A percentile compares a stretch with the other conserved stretches of the same genome.
Conservation (phyloP, 805 yeast species). For the Pichia membranifaciens region DNA sequence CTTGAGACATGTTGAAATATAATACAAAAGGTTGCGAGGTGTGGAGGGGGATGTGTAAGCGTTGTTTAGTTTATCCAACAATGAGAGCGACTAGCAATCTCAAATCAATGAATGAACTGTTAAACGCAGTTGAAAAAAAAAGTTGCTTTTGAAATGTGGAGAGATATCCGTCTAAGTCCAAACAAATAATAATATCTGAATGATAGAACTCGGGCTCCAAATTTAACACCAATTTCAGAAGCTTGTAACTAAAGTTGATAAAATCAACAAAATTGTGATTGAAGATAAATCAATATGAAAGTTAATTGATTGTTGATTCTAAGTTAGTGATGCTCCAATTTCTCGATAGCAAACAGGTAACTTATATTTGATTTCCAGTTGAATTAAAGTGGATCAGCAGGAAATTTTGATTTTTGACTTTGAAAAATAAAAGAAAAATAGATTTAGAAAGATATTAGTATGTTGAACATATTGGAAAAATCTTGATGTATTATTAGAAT, state of each 20-base stretch:
- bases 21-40: neutral
- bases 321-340: too few relatives aligned
- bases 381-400: too few relatives aligned
- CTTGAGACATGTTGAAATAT: constrained; percentile 10
- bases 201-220: constrained; percentile 21
- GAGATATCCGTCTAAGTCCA: constrained; percentile 34
- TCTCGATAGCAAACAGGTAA: too few relatives aligned
- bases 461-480: neutral
- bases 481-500: neutral
- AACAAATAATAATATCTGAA: neutral
- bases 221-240: constrained; percentile 22
- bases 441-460: neutral
- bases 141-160: constrained; percentile 24
- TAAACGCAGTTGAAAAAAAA: too few relatives aligned
- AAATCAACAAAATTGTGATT: constrained; percentile 4
- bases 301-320: too few relatives aligned
- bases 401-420: too few relatives aligned
- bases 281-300: constrained; percentile 1
- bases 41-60: too few relatives aligned
- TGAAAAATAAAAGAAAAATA: neutral
- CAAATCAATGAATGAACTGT: too few relatives aligned
- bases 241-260: constrained; percentile 8
- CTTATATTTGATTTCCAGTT: too few relatives aligned
- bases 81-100: too few relatives aligned
- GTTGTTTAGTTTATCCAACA: too few relatives aligned